Evolutionary conservation across 805 yeast species (phyloP).

Genomic region (Cyberlindnera japonica): DNA sequence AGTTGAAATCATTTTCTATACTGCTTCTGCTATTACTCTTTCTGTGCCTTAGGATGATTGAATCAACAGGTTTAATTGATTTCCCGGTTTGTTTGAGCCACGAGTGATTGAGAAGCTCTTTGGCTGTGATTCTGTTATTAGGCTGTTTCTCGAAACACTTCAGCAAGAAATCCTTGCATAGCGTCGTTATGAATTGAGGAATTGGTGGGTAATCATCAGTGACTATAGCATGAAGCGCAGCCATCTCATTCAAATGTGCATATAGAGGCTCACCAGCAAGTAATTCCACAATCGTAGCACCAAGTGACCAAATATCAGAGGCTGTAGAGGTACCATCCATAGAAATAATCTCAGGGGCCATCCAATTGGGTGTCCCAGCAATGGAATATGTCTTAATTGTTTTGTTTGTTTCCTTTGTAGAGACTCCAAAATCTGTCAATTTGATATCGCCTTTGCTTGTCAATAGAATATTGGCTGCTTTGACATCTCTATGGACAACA

Average conservation of each 20-base stretch:
- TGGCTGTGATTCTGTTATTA: constrained; percentile 51
- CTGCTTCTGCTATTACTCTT: constrained; percentile 16
- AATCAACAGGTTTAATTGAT: constrained; percentile 5
- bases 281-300: constrained; percentile 90
- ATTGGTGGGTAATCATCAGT: constrained; percentile 68
- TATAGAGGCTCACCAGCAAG: constrained; percentile 87
- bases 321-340: constrained; percentile 84
- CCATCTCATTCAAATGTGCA: constrained; percentile 68
- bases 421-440: constrained; percentile 71
- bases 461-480: constrained; percentile 72
- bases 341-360: constrained; percentile 94
- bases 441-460: constrained; percentile 65
- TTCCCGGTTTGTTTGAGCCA: constrained; percentile 43
- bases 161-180: constrained; percentile 52
- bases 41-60: constrained; percentile 4
- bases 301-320: constrained; percentile 91
- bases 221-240: constrained; percentile 80
- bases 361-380: constrained; percentile 95
- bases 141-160: constrained; percentile 76
- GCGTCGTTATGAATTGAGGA: constrained; percentile 46
- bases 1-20: constrained; percentile 53
- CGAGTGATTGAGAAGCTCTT: constrained; percentile 49
- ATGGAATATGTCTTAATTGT: constrained; percentile 51
- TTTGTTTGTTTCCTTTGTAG: constrained; percentile 59
- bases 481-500: constrained; percentile 70